Evolutionary conservation across 1,284 basidiomycete species (phyloP), one percentile per base, ranked within the genome.

Genomic region (Inonotus obliquus): DNA sequence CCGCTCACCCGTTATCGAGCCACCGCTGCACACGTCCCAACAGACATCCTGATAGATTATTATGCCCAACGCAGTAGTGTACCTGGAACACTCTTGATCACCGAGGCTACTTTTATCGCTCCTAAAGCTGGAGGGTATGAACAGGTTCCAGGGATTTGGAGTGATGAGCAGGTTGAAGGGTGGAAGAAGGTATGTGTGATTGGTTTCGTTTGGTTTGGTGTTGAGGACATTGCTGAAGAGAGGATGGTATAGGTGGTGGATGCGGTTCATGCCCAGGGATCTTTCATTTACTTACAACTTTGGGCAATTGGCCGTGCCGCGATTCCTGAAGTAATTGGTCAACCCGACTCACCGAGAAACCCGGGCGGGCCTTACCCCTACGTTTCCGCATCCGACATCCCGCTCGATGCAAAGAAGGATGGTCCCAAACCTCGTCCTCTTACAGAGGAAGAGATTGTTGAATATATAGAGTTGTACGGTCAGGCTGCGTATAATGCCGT

Each of bases 231-330:
- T n/a, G n/a, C n/a, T n/a, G n/a, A n/a, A n/a, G n/a, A n/a, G n/a
- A n/a, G n/a, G n/a, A n/a, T n/a, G n/a, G n/a, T n/a, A 29, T 49
- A 71, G 68, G 63, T 77, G 56, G 71, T 70, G 13, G 73, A 73
- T 32, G 74, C 71, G 4, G 78, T 81, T 1, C 79, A 80, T 66
- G 70, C 71, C 4, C 76, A 77, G 60, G 72, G 71, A 2, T 73
- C 71, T 0, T 68, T 65, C 67, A 75, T 81, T 63, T 76, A 70
- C 63, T 17, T 71, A 7, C 81, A 83, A 65, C 69, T 81, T 0
- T 81, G 78, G 79, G 77, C 79, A 0, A 66, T 79, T 51, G 80
- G 79, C 0, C 73, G 79, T 2, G 69, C 72, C 1, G 77, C 77
- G 11, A 52, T 66, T 1, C 63, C 68, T 0, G 64, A 67, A 0